Base-by-base conservation (phyloP, 2,329 filamentous ascomycete genomes). In the Drechslerella dactyloides region DNA sequence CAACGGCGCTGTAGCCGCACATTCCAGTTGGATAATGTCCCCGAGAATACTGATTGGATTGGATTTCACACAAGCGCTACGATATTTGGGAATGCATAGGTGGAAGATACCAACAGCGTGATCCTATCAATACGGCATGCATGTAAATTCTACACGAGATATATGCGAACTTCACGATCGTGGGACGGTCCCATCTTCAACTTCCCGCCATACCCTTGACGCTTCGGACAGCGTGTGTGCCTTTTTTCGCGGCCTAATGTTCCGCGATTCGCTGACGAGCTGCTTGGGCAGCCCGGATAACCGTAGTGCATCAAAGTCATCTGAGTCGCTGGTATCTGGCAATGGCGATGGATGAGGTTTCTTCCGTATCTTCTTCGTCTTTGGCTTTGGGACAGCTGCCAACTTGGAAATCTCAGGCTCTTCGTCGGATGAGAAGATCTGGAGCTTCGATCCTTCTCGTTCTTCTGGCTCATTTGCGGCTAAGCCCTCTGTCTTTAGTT, bases 231-330 rank as follows among this genome's bases (percentile, higher is more conserved):
- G 23, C 11, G 19, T 13, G 15, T 56, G 54, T 1, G 40, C 44
- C 19, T 24, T 56, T 19, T 64, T 13, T 27, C 33, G 23, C 24
- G n/a, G 13, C 40, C 51, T 61, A 27, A 4, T 42, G 27, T 65
- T 48, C 21, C 60, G 30, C 6, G 55, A 65, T 35, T 61, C 48
- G 1, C 50, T 42, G 11, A 53, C 23, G 15, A 65, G 40, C 2
- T 44, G 27, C 8, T 72, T 57, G 0, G 68, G 55, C 2, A 72
- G 8, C 11, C 30, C 68, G 1, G 68, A 72, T n/a, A 42, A 61
- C 48, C 68, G 40, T 8, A 72, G 42, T 6, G 42, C 48, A 15
- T 72, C 60, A 37, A 72, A 72, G 19, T 72, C 68, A 23, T 72
- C 68, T 4, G 51, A 55, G 10, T 60, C 64, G n/a, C 30, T 21